Evolutionary conservation across 345 rosid genomes (phyloP).

Genomic region (Hibiscus tridactylites): DNA sequence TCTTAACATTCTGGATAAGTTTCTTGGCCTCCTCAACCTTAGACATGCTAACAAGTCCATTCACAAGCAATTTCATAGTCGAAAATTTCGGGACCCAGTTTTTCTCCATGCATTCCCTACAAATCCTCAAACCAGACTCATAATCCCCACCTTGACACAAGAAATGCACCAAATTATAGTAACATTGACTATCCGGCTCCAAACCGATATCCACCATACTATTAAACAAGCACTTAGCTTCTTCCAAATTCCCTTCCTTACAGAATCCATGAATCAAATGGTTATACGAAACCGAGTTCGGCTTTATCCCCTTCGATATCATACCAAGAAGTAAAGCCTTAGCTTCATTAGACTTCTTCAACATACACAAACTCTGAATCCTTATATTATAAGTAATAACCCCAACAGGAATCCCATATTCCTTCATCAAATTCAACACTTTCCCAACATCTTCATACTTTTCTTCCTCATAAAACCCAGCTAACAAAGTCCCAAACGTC

Average conservation of each 20-base stretch:
- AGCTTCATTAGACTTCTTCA: conserved; percentile 49
- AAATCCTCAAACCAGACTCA: conserved; percentile 46
- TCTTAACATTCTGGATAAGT: conserved; percentile 45
- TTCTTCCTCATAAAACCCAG: conserved; percentile 69
- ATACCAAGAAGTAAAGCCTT: conserved; percentile 50
- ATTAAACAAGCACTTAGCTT: conserved; percentile 58
- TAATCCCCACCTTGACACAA: conserved; percentile 60
- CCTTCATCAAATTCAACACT: conserved; percentile 53
- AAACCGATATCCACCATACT: conserved; percentile 43
- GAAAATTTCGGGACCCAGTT: conserved; percentile 61
- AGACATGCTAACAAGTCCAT: conserved; percentile 42
- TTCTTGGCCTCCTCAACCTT: conserved; percentile 58
- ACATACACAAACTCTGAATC: conserved; percentile 64
- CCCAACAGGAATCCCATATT: conserved; percentile 32
- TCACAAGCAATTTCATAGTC: conserved; percentile 59
- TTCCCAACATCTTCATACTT: conserved; percentile 66
- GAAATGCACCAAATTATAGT: conserved; percentile 44
- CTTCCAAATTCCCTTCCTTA: conserved; percentile 49
- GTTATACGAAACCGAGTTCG: conserved; percentile 33
- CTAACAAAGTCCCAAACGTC: conserved; percentile 43
- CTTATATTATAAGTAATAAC: conserved; percentile 43
- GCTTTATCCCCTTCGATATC: conserved; percentile 36
- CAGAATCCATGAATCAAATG: conserved; percentile 77
- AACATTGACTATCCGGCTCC: conserved; percentile 42
- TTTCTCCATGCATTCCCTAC: conserved; percentile 55